These are phyloP conservation scores for Leccinum ochraceum DNA, from an alignment of 768 basidiomycete species.

Conservation along the genomic window DNA sequence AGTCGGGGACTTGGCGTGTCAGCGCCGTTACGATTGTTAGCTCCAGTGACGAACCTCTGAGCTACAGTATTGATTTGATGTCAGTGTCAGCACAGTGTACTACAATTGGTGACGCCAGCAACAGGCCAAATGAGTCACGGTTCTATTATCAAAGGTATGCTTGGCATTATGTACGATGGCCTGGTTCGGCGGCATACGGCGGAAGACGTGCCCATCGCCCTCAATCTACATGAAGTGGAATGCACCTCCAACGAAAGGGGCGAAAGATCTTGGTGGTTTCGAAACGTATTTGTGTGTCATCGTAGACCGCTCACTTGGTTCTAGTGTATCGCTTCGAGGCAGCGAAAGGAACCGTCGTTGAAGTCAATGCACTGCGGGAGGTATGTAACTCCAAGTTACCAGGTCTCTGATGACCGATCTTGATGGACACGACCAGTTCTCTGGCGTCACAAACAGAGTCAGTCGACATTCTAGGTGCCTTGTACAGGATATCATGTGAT, in stretches of 20 bases:
- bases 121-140: too few relatives aligned
- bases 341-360: conserved; percentile 4
- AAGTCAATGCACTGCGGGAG: background rate
- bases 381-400: background rate
- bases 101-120: too few relatives aligned
- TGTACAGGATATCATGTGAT: background rate
- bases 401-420: background rate
- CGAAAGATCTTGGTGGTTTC: conserved; percentile 9
- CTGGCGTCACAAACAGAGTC: conserved; percentile 8
- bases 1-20: too few relatives aligned
- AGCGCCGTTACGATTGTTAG: too few relatives aligned
- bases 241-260: conserved; percentile 1
- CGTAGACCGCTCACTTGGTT: background rate
- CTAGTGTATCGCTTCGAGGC: conserved; percentile 12
- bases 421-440: conserved; percentile 7
- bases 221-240: conserved; percentile 7
- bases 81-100: too few relatives aligned
- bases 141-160: too few relatives aligned
- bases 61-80: too few relatives aligned
- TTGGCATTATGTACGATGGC: too few relatives aligned
- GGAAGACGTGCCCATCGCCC: background rate
- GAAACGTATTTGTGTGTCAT: background rate
- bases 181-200: too few relatives aligned
- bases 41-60: too few relatives aligned
- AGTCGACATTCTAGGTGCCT: background rate